Evolutionary conservation across 345 rosid species (phyloP), one percentile per base, ranked within the genome.

Genomic region (Ricinus communis): DNA sequence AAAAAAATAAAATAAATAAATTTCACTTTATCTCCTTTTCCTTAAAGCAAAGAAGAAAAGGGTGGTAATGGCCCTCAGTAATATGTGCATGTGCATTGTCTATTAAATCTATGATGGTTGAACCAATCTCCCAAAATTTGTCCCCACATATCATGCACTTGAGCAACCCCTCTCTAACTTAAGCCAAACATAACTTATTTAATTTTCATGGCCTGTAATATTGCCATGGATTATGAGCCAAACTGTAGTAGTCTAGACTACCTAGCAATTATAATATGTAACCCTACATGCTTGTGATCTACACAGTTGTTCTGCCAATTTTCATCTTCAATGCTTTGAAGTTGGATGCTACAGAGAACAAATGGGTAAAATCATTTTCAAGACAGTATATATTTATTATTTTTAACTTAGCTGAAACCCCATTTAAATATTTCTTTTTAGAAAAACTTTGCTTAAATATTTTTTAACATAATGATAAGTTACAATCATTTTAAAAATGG

Each of bases 1-100:
- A 60, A 36, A 38, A 60, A 60, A 36, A 60, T n/a, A 60, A 36
- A 33, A 13, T 57, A 28, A 54, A 51, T 51, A 58, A 61, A 52
- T 60, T 58, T 57, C 68, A 62, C 71, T 82, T 70, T 78, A 25
- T 69, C 57, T 68, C 62, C 41, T 58, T 78, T 76, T 58, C 56
- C 72, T 65, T 71, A 73, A 79, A 78, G 78, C 82, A 62, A 76
- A 74, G 65, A 66, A 71, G 57, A 24, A 14, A 47, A 33, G 64
- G 73, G 45, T 13, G 43, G 75, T 54, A 41, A 64, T 69, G 80
- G 59, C 56, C 74, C 40, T 73, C 21, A 14, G 36, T 46, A 46
- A 54, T 73, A 65, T 66, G 59, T 51, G 63, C 77, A 74, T 74
- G 77, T 74, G 71, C 68, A 36, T 5, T 67, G 68, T 67, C 72